Percentiles rank a stretch among this genome's conserved stretches.
phyloP scores from a whole-genome alignment of 352 stramenopile species.

The Pythium diclinum region DNA sequence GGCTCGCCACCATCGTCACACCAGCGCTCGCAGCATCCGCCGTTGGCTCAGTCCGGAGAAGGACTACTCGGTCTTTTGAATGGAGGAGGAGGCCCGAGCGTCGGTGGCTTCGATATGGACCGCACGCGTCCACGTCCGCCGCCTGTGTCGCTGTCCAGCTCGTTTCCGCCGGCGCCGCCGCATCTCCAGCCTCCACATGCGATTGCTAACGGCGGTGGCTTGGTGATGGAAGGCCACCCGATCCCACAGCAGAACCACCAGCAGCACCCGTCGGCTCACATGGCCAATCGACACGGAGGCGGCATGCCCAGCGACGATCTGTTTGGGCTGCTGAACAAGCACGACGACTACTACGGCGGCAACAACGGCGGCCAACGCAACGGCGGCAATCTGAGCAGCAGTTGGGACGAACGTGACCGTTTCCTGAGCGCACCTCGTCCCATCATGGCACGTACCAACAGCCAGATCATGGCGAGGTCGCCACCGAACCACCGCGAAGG shows the following conservation, averaged over 20 bases:
- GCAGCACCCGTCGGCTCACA: slow-evolving; percentile 6
- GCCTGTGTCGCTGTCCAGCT: slow-evolving; percentile 19
- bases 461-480: slow-evolving; percentile 22
- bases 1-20: slow-evolving; percentile 14
- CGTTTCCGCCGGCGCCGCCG: slow-evolving; percentile 16
- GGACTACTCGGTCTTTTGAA: slow-evolving; percentile 43
- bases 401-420: slow-evolving; percentile 22
- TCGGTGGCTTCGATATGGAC: slow-evolving; percentile 13
- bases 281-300: not conserved
- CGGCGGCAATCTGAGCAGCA: slow-evolving; percentile 21
- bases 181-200: slow-evolving; percentile 7
- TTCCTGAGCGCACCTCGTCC: slow-evolving; percentile 21
- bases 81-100: not conserved
- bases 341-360: slow-evolving; percentile 1
- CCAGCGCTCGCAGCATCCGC: slow-evolving; percentile 28
- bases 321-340: slow-evolving; percentile 35
- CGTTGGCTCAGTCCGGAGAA: slow-evolving; percentile 34
- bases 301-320: slow-evolving; percentile 30
- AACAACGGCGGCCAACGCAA: slow-evolving; percentile 1
- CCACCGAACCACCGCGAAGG: slow-evolving; percentile 17
- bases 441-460: slow-evolving; percentile 17
- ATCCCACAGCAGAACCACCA: slow-evolving; percentile 18
- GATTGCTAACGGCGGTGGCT: slow-evolving; percentile 5
- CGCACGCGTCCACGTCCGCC: slow-evolving; percentile 13
- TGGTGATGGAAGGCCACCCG: slow-evolving; percentile 17